These are phyloP conservation scores for Neurospora sp. DNA, from an alignment of 495 filamentous ascomycete species.

Conservation along the genomic window DNA sequence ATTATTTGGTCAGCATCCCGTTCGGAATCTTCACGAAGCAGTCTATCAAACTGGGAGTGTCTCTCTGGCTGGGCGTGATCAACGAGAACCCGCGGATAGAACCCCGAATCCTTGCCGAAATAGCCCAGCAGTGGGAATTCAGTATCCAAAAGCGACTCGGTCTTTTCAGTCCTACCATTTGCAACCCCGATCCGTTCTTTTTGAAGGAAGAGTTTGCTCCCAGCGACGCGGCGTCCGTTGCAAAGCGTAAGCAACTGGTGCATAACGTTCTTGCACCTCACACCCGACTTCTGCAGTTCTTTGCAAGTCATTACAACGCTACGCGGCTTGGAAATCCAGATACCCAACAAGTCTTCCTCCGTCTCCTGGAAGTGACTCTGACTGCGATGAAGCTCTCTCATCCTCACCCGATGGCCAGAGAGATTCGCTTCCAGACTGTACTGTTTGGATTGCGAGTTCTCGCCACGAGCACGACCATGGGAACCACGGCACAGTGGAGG, in stretches of 20 bases:
- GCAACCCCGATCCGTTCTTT: conserved; percentile 81
- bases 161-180: conserved; percentile 67
- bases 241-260: conserved; percentile 62
- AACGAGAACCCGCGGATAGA: conserved; percentile 90
- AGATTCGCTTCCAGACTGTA: conserved; percentile 80
- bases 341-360: conserved; percentile 68
- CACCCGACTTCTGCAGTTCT: conserved; percentile 72
- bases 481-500: conserved; percentile 51
- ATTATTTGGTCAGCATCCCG: conserved; percentile 81
- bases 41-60: conserved; percentile 88
- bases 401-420: conserved; percentile 77
- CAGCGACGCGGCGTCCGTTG: conserved; percentile 67
- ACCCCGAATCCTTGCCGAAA: conserved; percentile 68
- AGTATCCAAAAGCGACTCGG: conserved; percentile 66
- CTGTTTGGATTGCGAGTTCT: conserved; percentile 73
- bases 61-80: conserved; percentile 91
- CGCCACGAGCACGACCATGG: conserved; percentile 54
- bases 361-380: conserved; percentile 66
- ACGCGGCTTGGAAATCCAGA: conserved; percentile 71
- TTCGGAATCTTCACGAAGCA: conserved; percentile 90
- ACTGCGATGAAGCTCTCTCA: conserved; percentile 57
- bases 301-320: conserved; percentile 89
- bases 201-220: conserved; percentile 87
- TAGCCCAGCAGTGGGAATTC: conserved; percentile 78
- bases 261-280: conserved; percentile 80